phyloP scores from a whole-genome alignment of 2,329 filamentous ascomycete species.

The Cordyceps cateniannulata region DNA sequence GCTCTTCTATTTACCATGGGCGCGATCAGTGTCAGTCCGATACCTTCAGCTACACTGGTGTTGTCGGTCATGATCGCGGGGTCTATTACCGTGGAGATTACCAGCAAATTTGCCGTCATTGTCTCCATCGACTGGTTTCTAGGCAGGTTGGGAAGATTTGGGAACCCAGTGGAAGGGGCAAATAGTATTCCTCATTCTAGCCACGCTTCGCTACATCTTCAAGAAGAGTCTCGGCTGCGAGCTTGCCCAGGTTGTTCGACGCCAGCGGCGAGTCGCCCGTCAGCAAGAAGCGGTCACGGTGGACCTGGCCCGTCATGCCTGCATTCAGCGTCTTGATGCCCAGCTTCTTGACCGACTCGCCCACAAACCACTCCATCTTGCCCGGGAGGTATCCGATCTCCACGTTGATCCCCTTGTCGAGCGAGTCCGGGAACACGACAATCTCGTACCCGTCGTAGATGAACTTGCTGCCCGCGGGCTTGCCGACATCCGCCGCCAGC shows the following conservation, averaged over 20 bases:
- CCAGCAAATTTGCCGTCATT: not conserved
- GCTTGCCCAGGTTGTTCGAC: conserved; percentile 17
- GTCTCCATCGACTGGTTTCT: not conserved
- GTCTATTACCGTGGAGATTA: no score
- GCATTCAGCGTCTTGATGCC: conserved; percentile 15
- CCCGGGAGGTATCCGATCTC: conserved; percentile 19
- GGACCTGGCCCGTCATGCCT: conserved; percentile 15
- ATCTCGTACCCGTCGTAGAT: conserved; percentile 18
- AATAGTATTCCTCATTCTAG: not conserved
- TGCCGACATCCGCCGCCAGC: conserved; percentile 16
- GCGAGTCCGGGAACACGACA: conserved; percentile 17
- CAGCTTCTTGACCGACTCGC: conserved; percentile 13
- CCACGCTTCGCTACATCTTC: conserved; percentile 14
- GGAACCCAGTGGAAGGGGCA: not conserved
- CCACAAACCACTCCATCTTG: conserved; percentile 19
- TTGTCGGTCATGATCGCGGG: no score
- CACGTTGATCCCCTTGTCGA: conserved; percentile 16
- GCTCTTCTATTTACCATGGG: no score
- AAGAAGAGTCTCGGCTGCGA: conserved; percentile 15
- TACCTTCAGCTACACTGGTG: no score
- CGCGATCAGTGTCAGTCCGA: no score
- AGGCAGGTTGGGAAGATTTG: not conserved
- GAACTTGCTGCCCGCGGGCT: conserved; percentile 15
- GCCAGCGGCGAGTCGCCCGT: conserved; percentile 19
- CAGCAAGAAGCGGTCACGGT: conserved; percentile 14